Percentiles rank a stretch among this genome's conserved stretches.
Conservation (phyloP, 805 yeast genomes). For the Zygoascus ofunaensis region DNA sequence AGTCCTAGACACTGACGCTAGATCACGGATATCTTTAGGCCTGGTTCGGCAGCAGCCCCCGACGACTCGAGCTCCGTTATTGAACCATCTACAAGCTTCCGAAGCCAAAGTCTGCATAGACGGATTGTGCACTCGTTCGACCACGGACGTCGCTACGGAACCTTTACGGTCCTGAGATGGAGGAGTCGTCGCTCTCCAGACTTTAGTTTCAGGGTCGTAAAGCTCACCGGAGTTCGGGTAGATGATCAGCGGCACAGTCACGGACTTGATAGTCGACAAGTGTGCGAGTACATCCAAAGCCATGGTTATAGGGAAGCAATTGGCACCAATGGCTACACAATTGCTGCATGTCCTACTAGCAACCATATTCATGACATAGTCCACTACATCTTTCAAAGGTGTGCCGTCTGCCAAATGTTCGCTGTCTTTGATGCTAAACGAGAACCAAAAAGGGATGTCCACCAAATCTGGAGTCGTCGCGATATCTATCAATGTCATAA, state of each 20-base stretch:
- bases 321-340: constrained; percentile 48
- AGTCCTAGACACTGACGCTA: constrained; percentile 1
- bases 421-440: constrained; percentile 37
- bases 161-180: background rate
- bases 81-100: constrained; percentile 36
- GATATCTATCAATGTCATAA: constrained; percentile 40
- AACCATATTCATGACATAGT: constrained; percentile 7
- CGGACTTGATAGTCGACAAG: constrained; percentile 19
- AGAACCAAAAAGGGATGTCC: constrained; percentile 34
- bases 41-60: constrained; percentile 76
- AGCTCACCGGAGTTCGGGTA: constrained; percentile 75
- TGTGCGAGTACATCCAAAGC: constrained; percentile 35
- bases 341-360: background rate
- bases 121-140: constrained; percentile 10
- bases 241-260: constrained; percentile 37
- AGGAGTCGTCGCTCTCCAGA: constrained; percentile 28
- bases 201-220: constrained; percentile 41
- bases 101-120: constrained; percentile 25
- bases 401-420: constrained; percentile 45
- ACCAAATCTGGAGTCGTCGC: constrained; percentile 24
- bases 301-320: constrained; percentile 47
- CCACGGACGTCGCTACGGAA: too few species aligned
- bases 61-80: constrained; percentile 39
- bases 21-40: constrained; percentile 36
- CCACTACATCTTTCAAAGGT: constrained; percentile 28